phyloP scores from a whole-genome alignment of 75 land plant species.

The Sequoiadendron giganteum region DNA sequence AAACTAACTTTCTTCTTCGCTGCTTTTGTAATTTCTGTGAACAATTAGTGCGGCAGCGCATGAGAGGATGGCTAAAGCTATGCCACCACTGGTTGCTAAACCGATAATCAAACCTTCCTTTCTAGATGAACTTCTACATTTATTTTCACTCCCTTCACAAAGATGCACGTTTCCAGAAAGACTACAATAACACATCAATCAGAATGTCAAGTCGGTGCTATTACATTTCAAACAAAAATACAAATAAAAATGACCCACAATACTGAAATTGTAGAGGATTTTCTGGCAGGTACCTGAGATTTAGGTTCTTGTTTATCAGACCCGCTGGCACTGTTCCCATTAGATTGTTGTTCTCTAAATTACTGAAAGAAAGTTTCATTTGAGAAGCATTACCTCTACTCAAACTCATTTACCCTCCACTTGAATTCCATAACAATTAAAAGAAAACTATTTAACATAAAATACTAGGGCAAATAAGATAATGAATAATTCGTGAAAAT shows the following conservation, averaged over 20 bases:
- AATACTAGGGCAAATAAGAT: no score
- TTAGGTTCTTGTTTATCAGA: constrained; percentile 10
- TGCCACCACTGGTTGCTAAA: background rate
- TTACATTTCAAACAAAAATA: no score
- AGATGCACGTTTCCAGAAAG: background rate
- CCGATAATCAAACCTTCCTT: background rate
- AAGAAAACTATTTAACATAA: no score
- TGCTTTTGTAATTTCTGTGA: background rate
- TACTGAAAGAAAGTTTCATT: background rate
- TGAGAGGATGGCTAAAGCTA: background rate
- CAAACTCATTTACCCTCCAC: no score
- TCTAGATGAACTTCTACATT: background rate
- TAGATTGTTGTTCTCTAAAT: constrained; percentile 19
- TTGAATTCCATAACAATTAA: no score
- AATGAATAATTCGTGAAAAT: no score
- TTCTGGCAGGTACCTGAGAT: background rate
- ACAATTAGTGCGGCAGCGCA: background rate
- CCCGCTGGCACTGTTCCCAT: constrained; percentile 15
- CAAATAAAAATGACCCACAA: no score
- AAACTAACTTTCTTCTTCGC: no score
- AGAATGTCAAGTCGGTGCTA: no score
- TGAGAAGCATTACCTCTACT: no score
- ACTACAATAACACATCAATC: background rate
- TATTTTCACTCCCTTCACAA: background rate
- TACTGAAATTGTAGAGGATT: no score